Evolutionary conservation across 2,329 filamentous ascomycete species (phyloP).

Genomic region (Colletotrichum lini): DNA sequence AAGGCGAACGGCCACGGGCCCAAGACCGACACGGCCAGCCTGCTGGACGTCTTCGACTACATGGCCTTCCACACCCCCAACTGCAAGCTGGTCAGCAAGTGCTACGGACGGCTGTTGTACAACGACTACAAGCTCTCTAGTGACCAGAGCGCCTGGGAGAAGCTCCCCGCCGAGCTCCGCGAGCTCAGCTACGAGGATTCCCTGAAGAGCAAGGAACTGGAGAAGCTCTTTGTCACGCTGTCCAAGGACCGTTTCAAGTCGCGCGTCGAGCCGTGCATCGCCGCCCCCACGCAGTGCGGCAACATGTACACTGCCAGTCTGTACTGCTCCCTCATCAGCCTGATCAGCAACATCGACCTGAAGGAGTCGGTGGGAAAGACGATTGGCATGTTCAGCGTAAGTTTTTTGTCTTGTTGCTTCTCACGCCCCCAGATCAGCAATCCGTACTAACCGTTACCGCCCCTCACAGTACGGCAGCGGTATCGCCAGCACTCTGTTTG

Average conservation of each 20-base stretch:
- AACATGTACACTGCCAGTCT: slow-evolving; percentile 71
- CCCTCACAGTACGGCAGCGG: slow-evolving; percentile 10
- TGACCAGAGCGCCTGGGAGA: too few relatives aligned
- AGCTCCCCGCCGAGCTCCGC: too few relatives aligned
- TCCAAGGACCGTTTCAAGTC: too few relatives aligned
- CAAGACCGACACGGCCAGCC: too few relatives aligned
- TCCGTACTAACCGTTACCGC: not conserved
- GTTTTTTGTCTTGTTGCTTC: not conserved
- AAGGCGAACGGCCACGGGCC: slow-evolving; percentile 61
- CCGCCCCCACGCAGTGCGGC: slow-evolving; percentile 39
- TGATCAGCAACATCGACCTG: slow-evolving; percentile 65
- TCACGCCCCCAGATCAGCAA: too few relatives aligned
- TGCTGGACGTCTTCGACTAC: too few relatives aligned
- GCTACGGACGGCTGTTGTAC: slow-evolving; percentile 87
- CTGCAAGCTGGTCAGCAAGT: slow-evolving; percentile 90
- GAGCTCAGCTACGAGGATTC: too few relatives aligned
- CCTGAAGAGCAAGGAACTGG: too few relatives aligned
- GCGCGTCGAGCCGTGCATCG: too few relatives aligned
- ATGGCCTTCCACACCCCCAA: slow-evolving; percentile 81
- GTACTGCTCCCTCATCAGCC: slow-evolving; percentile 67
- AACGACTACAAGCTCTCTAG: slow-evolving; percentile 74
- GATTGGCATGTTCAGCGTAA: slow-evolving; percentile 34
- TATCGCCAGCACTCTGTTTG: slow-evolving; percentile 29
- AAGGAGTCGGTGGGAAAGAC: slow-evolving; percentile 18
- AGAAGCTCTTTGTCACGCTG: too few relatives aligned